Base-by-base conservation (phyloP, 1,139 yeast genomes). In the Protomyces lactucae-debilis region DNA sequence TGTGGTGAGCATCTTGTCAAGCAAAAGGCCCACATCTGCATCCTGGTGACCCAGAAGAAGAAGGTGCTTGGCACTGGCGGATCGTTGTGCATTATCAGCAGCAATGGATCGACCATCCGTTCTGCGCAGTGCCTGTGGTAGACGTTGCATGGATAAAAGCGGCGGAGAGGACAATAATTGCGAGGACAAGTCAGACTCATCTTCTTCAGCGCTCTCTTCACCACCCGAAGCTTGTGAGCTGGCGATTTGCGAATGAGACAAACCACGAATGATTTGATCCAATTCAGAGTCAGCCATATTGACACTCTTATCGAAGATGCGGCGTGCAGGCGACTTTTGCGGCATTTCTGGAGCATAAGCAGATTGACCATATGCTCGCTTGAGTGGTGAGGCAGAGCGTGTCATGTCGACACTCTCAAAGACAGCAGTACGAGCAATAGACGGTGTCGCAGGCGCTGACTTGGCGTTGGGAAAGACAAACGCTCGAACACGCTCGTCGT, bases 251-350 rank as follows among this genome's bases (percentile, higher is more conserved):
- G 57, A 12, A 12, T 52, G 35, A 25, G 63, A 40, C 18, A 59
- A 40, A 23, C 54, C 63, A 43, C 53, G 53, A 37, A 59, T 59
- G 52, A 59, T 52, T 16, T 51, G 45, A 43, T 59, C 63, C 14
- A 59, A 52, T 35, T 59, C 63, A 23, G 39, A 40, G 14, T 59
- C 63, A 12, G 53, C 57, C 32, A 59, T 28, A 8, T 37, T 57
- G 12, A 59, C 63, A 21, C 55, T 52, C 57, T 59, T 59, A 12
- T 59, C 51, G 45, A 59, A 59, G 53, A 59, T 52, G 32, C 53
- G 56, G 23, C 48, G 48, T 18, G 25, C 48, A 9, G 52, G 52
- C 12, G 57, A 40, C 36, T 52, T 52, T 12, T 55, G 48, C 10
- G 63, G 63, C 6, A 57, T 52, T 21, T 14, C 57, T 8, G 63